A percentile compares a stretch with the other conserved stretches of the same genome.
These are phyloP conservation scores for Pseudonectria buxi DNA, from an alignment of 2,329 filamentous ascomycete genomes.

Conservation along the genomic window DNA sequence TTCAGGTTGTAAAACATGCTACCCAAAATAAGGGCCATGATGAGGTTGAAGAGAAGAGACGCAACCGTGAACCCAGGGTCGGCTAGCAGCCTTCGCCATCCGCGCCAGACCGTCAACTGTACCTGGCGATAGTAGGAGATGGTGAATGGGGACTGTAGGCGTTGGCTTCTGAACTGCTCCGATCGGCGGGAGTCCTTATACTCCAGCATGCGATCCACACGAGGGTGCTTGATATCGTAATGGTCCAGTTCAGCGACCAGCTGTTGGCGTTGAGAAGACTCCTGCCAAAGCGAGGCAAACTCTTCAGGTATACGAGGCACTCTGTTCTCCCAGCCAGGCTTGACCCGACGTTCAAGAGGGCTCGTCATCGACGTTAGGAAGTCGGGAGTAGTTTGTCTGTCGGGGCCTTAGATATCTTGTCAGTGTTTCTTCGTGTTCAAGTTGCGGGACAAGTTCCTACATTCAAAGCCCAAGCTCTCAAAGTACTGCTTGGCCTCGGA, in stretches of 20 bases:
- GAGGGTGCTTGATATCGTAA: conserved; percentile 20
- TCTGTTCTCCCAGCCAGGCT: conserved; percentile 23
- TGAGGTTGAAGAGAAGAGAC: conserved; percentile 35
- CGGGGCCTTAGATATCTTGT: conserved; percentile 9
- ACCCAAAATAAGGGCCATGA: conserved; percentile 47
- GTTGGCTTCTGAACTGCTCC: conserved; percentile 27
- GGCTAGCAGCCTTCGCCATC: conserved; percentile 31
- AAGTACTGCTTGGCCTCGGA: conserved; percentile 56
- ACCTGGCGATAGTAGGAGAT: conserved; percentile 41
- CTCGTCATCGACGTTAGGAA: conserved; percentile 37
- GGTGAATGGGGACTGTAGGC: conserved; percentile 40
- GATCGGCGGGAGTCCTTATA: conserved; percentile 16
- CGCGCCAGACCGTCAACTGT: conserved; percentile 34
- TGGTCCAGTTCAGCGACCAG: conserved; percentile 24
- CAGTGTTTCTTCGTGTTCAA: rapidly evolving
- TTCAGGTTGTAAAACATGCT: conserved; percentile 43
- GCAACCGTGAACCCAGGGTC: conserved; percentile 34
- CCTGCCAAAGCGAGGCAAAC: conserved; percentile 29
- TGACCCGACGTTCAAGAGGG: conserved; percentile 27
- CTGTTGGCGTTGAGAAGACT: conserved; percentile 17
- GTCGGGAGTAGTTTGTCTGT: conserved; percentile 20
- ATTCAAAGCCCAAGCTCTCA: conserved; percentile 30
- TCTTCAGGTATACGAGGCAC: conserved; percentile 32
- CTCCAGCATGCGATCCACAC: conserved; percentile 9
- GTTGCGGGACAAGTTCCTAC: conserved; percentile 4